These are phyloP conservation scores for Leptosphaerulina australis DNA, from an alignment of 2,329 filamentous ascomycete genomes.

Conservation along the genomic window DNA sequence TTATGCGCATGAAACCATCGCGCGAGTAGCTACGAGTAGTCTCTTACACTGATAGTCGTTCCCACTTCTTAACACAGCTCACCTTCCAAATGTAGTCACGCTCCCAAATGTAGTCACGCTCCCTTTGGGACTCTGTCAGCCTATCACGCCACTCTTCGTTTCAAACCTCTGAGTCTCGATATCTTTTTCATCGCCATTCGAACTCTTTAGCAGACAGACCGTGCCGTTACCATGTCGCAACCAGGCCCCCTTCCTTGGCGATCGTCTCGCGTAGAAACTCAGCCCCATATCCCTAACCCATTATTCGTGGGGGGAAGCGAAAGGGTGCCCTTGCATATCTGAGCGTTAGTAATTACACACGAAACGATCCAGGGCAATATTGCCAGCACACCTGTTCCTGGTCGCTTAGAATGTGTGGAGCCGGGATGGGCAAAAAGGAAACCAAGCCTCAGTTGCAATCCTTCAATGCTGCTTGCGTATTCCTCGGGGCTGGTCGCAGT, in stretches of 20 bases:
- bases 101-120: background rate
- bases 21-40: background rate
- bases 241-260: background rate
- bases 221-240: background rate
- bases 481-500: background rate
- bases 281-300: slow-evolving; percentile 1
- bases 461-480: background rate
- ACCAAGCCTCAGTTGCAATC: background rate
- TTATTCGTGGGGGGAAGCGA: background rate
- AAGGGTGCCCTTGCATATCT: slow-evolving; percentile 10
- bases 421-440: background rate
- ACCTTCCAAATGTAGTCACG: slow-evolving; percentile 8
- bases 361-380: background rate
- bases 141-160: slow-evolving; percentile 1
- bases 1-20: background rate
- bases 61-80: slow-evolving; percentile 12
- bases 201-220: background rate
- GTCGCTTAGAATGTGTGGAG: background rate
- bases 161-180: background rate
- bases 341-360: background rate
- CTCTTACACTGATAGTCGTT: slow-evolving; percentile 1
- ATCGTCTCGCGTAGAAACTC: slow-evolving; percentile 4
- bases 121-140: background rate
- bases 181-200: background rate
- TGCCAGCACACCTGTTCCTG: background rate